Base-by-base conservation (phyloP, 495 filamentous ascomycete genomes). In the Cudoniella acicularis region DNA sequence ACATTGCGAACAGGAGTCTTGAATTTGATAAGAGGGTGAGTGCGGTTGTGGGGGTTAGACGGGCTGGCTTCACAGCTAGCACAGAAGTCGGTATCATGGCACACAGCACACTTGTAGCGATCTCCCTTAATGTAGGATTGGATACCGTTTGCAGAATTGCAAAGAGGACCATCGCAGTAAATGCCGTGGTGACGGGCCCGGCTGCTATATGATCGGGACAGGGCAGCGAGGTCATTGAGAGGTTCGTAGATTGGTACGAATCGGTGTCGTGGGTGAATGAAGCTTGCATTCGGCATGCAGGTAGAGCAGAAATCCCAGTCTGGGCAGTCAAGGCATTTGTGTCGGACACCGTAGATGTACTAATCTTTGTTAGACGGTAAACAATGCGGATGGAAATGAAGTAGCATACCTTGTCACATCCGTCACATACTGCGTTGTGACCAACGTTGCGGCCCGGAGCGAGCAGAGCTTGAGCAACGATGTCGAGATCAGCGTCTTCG, bases 41-140 rank as follows among this genome's bases (percentile, higher is more conserved):
- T 96, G 63, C 83, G 83, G 76, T 98, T 98, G 77, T 99, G 94
- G 6, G 71, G 73, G 72, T 96, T 91, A 52, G 76, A 78, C 3
- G 95, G 95, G 62, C 83, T 82, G 23, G 92, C 89, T 75, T 99
- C 94, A 74, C 94, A 99, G 67, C 82, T 88, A 62, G 87, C 91
- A 70, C 94, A 99, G 80, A 98, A 96, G 67, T 98, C 95, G 30
- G 87, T 89, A 70, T 99, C 95, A 68, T 94, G 83, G 75, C 94
- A 99, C 52, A 99, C 88, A 57, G 95, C 91, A 69, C 94, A 99
- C 83, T 98, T 98, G 80, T 93, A 99, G 57, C 94, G 87, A 62
- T 87, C 80, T 17, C 94, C 95, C 26, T 76, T 76, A 62, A 99
- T 96, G 73, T 90, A 97, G 42, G 75, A 72, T n/a, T 68, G 66